A percentile compares a stretch with the other conserved stretches of the same genome.
phyloP scores from a whole-genome alignment of 2,329 filamentous ascomycete genomes.

The Setomelanomma holmii region DNA sequence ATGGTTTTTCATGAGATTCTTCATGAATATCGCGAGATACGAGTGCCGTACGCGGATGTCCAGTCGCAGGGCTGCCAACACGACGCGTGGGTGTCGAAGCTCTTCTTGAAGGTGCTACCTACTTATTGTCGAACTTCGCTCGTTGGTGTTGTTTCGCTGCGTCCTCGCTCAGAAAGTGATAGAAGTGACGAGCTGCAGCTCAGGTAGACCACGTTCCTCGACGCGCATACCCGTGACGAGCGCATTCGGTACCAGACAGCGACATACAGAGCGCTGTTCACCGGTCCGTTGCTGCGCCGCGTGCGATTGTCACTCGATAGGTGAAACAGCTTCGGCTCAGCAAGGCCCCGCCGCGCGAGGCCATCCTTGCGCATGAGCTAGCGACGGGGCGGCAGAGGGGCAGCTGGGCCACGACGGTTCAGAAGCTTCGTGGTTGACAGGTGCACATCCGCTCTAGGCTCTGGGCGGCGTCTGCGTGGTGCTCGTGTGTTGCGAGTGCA shows the following conservation, averaged over 20 bases:
- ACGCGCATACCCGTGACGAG: background rate
- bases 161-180: background rate
- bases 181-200: background rate
- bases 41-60: too few relatives aligned
- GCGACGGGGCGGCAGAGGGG: background rate
- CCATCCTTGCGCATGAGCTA: constrained; percentile 1
- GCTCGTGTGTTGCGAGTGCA: constrained; percentile 3
- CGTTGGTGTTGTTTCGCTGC: too few relatives aligned
- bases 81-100: too few relatives aligned
- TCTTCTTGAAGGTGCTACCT: too few relatives aligned
- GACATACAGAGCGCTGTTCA: background rate
- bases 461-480: background rate
- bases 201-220: background rate
- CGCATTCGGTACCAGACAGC: background rate
- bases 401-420: too few relatives aligned
- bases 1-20: too few relatives aligned
- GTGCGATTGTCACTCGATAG: constrained; percentile 9
- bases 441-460: background rate
- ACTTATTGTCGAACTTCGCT: too few relatives aligned
- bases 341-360: background rate
- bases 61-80: too few relatives aligned
- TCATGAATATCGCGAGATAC: too few relatives aligned
- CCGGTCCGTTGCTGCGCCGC: constrained; percentile 8
- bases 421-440: background rate
- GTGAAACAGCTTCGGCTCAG: constrained; percentile 1